These are phyloP conservation scores for Flaveria sonorensis DNA, from an alignment of 129 eudicot genomes.

Conservation along the genomic window DNA sequence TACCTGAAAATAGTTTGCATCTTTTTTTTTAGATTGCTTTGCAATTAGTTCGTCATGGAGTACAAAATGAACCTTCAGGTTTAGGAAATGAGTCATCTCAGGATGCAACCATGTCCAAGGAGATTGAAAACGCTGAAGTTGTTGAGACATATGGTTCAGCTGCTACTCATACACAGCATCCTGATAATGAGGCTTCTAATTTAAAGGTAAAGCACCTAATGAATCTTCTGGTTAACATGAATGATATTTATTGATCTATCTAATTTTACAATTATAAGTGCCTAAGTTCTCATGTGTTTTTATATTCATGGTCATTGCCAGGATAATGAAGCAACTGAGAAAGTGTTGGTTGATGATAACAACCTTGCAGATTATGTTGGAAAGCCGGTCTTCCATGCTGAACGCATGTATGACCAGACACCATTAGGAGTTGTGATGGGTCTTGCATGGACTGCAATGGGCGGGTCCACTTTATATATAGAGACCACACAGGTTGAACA, in stretches of 20 bases:
- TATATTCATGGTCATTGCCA: background rate
- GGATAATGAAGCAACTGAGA: slow-evolving; percentile 46
- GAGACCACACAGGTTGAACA: slow-evolving; percentile 79
- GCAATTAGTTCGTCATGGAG: slow-evolving; percentile 77
- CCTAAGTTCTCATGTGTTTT: background rate
- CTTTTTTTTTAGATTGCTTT: slow-evolving; percentile 66
- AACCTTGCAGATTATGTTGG: slow-evolving; percentile 90
- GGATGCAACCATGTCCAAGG: slow-evolving; percentile 30
- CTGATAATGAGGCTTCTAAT: slow-evolving; percentile 19
- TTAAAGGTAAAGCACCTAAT: slow-evolving; percentile 39
- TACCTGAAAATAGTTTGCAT: background rate
- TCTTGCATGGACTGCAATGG: slow-evolving; percentile 99
- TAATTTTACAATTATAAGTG: background rate
- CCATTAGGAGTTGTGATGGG: slow-evolving; percentile 98
- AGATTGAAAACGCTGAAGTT: slow-evolving; percentile 54
- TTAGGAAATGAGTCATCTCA: slow-evolving; percentile 35
- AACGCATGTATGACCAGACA: slow-evolving; percentile 91
- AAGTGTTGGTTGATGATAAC: slow-evolving; percentile 66
- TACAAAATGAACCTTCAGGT: slow-evolving; percentile 38
- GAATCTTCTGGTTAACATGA: background rate
- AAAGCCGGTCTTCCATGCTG: slow-evolving; percentile 96
- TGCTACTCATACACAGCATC: background rate
- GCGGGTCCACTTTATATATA: slow-evolving; percentile 91
- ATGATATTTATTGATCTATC: background rate
- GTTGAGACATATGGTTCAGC: slow-evolving; percentile 27